Conservation (phyloP, 2,329 filamentous ascomycete species). For the Thelonectria discophora region DNA sequence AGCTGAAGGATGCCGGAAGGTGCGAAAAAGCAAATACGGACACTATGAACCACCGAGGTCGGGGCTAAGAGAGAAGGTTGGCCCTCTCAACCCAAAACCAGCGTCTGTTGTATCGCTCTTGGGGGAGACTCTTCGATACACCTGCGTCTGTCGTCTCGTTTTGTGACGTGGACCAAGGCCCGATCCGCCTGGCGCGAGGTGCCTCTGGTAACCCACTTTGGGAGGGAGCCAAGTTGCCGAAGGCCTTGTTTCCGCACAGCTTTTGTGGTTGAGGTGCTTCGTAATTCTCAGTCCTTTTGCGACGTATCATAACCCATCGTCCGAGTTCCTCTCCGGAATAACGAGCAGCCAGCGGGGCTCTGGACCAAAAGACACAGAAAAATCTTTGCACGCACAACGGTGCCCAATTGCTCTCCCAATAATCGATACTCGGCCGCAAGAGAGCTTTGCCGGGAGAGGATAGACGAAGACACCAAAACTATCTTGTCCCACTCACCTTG, state of each 20-base stretch:
- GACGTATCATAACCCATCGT: conserved; percentile 7
- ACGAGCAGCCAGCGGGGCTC: neutral
- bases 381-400: neutral
- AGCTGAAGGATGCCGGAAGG: neutral
- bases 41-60: neutral
- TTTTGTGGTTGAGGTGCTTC: too few relatives aligned
- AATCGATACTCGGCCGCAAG: neutral
- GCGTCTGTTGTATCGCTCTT: too few relatives aligned
- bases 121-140: neutral
- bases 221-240: neutral
- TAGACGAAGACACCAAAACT: conserved; percentile 9
- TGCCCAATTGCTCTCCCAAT: neutral
- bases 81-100: too few relatives aligned
- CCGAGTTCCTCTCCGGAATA: neutral
- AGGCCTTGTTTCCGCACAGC: too few relatives aligned
- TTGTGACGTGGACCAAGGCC: conserved; percentile 43
- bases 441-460: conserved; percentile 8
- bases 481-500: conserved; percentile 14
- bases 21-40: conserved; percentile 2
- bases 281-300: neutral
- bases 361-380: neutral
- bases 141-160: neutral
- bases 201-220: conserved; percentile 9
- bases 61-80: neutral
- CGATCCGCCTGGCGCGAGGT: conserved; percentile 38